Percentiles rank a stretch among this genome's conserved stretches.
Evolutionary conservation across 768 basidiomycete species (phyloP).

Genomic region (Russula dissimulans): DNA sequence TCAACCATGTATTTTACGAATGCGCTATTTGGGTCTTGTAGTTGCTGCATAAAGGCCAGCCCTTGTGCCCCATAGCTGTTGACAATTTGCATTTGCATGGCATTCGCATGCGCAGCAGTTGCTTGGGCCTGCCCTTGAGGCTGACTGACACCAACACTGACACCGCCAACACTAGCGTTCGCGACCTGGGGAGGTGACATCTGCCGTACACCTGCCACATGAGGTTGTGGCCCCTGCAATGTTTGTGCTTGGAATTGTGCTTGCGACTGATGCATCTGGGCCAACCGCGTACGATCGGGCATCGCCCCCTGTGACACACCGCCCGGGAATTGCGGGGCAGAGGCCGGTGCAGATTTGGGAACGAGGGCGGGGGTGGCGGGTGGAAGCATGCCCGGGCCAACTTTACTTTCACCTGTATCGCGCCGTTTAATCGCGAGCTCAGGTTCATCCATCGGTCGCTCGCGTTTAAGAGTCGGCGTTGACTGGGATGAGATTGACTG

Average conservation of each 20-base stretch:
- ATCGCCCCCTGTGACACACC: background rate
- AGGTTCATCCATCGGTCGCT: constrained; percentile 42
- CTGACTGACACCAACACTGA: background rate
- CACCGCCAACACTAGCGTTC: background rate
- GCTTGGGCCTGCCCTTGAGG: constrained; percentile 7
- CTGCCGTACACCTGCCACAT: constrained; percentile 7
- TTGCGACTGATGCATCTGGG: constrained; percentile 15
- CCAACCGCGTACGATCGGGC: constrained; percentile 3
- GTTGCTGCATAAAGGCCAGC: constrained; percentile 14
- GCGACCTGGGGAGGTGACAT: constrained; percentile 13
- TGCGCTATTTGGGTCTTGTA: constrained; percentile 17
- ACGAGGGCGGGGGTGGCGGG: constrained; percentile 5
- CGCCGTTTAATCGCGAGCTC: constrained; percentile 52
- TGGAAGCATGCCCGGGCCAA: constrained; percentile 27
- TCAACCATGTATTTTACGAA: constrained; percentile 19
- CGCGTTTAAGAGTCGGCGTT: constrained; percentile 46
- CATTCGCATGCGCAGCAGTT: background rate
- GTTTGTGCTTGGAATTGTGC: constrained; percentile 7
- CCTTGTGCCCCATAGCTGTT: constrained; percentile 7
- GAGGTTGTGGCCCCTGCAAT: constrained; percentile 1
- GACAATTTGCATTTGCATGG: constrained; percentile 2
- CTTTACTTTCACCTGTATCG: constrained; percentile 57
- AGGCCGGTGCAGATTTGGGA: constrained; percentile 2
- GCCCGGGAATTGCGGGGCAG: constrained; percentile 1
- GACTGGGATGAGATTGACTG: constrained; percentile 20